Evolutionary conservation across 345 rosid genomes (phyloP).

Genomic region (Lepidium didymum): DNA sequence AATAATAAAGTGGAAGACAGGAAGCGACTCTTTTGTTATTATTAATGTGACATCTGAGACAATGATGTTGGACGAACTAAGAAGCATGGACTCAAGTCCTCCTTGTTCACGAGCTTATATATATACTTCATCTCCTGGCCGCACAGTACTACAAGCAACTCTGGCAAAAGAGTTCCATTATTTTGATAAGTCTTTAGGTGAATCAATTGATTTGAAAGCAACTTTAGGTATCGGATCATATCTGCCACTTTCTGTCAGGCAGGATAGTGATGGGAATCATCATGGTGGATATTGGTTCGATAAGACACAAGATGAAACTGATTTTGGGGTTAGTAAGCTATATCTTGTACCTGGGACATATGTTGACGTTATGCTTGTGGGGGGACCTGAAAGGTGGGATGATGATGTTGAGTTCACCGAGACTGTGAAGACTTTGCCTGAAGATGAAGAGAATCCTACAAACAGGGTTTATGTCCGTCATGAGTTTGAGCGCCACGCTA

Average conservation of each 20-base stretch:
- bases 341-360: constrained; percentile 84
- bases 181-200: constrained; percentile 46
- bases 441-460: constrained; percentile 23
- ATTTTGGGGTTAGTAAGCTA: constrained; percentile 42
- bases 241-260: constrained; percentile 59
- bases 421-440: constrained; percentile 44
- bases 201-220: constrained; percentile 55
- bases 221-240: constrained; percentile 69
- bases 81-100: constrained; percentile 40
- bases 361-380: constrained; percentile 57
- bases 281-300: constrained; percentile 87
- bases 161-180: constrained; percentile 52
- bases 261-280: constrained; percentile 65
- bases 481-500: constrained; percentile 37
- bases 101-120: constrained; percentile 66
- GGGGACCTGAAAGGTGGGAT: constrained; percentile 91
- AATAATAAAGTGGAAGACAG: constrained; percentile 66
- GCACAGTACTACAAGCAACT: constrained; percentile 69
- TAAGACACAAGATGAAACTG: constrained; percentile 37
- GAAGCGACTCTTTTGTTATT: constrained; percentile 58
- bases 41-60: constrained; percentile 47
- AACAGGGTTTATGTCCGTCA: constrained; percentile 40
- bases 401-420: constrained; percentile 49
- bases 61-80: constrained; percentile 32
- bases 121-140: constrained; percentile 69